Conservation (phyloP, 345 rosid species). For the Arabidopsis arenosa region DNA sequence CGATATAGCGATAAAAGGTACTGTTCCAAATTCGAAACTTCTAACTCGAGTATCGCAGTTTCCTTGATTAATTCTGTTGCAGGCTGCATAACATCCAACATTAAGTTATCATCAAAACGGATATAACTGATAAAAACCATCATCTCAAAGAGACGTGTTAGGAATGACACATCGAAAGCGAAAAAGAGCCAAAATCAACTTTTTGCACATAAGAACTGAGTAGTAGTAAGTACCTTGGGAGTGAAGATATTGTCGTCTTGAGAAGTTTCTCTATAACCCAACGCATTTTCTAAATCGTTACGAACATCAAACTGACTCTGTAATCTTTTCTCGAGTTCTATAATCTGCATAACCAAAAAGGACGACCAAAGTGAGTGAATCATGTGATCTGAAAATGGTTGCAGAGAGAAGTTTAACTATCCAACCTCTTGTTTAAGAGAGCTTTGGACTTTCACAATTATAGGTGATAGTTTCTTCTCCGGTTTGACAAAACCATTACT, state of each 20-base stretch:
- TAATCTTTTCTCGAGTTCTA: conserved; percentile 81
- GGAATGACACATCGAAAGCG: too few species aligned
- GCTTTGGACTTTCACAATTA: conserved; percentile 49
- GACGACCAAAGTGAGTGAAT: background rate
- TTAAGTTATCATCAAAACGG: background rate
- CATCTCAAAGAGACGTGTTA: too few species aligned
- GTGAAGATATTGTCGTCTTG: conserved; percentile 45
- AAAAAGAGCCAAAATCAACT: background rate
- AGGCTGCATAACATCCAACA: conserved; percentile 51
- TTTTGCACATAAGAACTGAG: background rate
- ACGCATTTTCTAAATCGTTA: conserved; percentile 71
- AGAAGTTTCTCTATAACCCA: conserved; percentile 63
- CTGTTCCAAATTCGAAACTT: conserved; percentile 87
- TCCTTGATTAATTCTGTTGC: conserved; percentile 81
- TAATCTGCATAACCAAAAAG: conserved; percentile 58
- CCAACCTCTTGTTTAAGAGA: conserved; percentile 80
- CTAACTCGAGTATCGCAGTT: conserved; percentile 78
- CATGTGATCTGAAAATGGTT: background rate
- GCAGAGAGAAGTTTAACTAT: background rate
- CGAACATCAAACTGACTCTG: conserved; percentile 84
- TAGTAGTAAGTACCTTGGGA: conserved; percentile 32
- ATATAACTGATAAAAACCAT: too few species aligned
- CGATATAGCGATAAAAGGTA: conserved; percentile 85
- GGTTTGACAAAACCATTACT: background rate
- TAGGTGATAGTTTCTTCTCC: too few species aligned